Percentiles rank a stretch among this genome's conserved stretches.
Conservation (phyloP, 2,329 filamentous ascomycete species). For the Cryphonectria naterciae region DNA sequence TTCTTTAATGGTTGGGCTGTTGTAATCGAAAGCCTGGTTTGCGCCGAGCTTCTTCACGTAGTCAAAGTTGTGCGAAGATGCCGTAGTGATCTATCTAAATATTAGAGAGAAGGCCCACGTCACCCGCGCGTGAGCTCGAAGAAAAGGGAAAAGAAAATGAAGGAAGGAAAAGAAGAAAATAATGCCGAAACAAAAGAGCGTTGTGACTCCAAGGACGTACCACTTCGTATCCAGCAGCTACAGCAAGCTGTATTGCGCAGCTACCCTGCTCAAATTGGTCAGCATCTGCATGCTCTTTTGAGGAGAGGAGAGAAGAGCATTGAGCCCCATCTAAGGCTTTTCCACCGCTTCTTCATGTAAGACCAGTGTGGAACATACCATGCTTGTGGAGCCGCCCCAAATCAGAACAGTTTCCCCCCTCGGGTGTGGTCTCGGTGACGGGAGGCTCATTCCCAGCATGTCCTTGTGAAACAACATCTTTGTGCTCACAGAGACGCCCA, state of each 20-base stretch:
- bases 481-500: slow-evolving; percentile 37
- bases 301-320: neutral
- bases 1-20: slow-evolving; percentile 33
- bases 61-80: slow-evolving; percentile 44
- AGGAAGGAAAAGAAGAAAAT: neutral
- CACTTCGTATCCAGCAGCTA: slow-evolving; percentile 48
- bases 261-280: slow-evolving; percentile 36
- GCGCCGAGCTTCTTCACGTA: slow-evolving; percentile 33
- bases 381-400: slow-evolving; percentile 53
- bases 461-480: slow-evolving; percentile 25
- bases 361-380: slow-evolving; percentile 31
- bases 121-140: neutral
- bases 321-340: neutral
- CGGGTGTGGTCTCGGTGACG: slow-evolving; percentile 18
- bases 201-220: neutral
- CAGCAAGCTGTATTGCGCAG: slow-evolving; percentile 49
- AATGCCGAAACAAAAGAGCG: neutral
- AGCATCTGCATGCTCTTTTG: neutral
- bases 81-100: slow-evolving; percentile 38
- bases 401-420: slow-evolving; percentile 42
- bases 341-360: neutral
- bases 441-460: slow-evolving; percentile 26
- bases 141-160: too few species aligned
- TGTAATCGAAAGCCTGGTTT: slow-evolving; percentile 33
- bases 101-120: neutral